Conservation (phyloP, 495 filamentous ascomycete species). For the Penicillium crystallinum region DNA sequence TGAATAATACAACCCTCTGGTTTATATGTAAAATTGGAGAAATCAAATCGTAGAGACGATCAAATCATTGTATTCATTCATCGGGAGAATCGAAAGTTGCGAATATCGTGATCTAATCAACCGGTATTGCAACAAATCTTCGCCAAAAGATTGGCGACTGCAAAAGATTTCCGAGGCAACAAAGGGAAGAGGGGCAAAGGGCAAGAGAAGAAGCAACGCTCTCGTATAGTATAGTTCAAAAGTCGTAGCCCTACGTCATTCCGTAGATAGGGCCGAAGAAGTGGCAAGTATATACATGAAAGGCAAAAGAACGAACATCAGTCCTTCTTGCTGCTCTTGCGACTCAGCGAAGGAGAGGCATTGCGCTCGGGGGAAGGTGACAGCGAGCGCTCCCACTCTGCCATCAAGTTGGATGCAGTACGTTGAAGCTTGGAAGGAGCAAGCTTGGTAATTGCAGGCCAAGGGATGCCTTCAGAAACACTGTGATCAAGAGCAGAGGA, state of each 20-base stretch:
- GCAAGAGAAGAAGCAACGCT: conserved; percentile 28
- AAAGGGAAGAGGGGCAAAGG: conserved; percentile 11
- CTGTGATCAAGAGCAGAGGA: conserved; percentile 30
- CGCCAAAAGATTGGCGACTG: background rate
- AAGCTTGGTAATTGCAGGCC: conserved; percentile 59
- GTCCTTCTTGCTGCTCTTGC: conserved; percentile 38
- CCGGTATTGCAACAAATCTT: background rate
- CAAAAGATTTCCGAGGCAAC: conserved; percentile 7
- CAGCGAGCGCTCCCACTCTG: conserved; percentile 64
- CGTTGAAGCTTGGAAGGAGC: conserved; percentile 62
- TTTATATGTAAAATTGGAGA: too few species aligned
- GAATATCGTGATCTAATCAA: background rate
- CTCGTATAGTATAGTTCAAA: conserved; percentile 23
- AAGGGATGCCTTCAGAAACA: conserved; percentile 57
- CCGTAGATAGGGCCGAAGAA: conserved; percentile 23
- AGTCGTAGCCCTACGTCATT: conserved; percentile 39
- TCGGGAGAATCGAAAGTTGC: background rate
- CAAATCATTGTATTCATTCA: background rate
- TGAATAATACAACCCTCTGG: too few species aligned
- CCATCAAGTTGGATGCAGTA: conserved; percentile 69
- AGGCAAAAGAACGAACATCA: conserved; percentile 16
- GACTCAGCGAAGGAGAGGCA: conserved; percentile 15
- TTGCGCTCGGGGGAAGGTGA: conserved; percentile 32
- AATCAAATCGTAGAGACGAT: too few species aligned
- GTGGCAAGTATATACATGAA: conserved; percentile 17